A percentile compares a stretch with the other conserved stretches of the same genome.
These are phyloP conservation scores for Calophaca sinica DNA, from an alignment of 306 rosid species.

Conservation along the genomic window DNA sequence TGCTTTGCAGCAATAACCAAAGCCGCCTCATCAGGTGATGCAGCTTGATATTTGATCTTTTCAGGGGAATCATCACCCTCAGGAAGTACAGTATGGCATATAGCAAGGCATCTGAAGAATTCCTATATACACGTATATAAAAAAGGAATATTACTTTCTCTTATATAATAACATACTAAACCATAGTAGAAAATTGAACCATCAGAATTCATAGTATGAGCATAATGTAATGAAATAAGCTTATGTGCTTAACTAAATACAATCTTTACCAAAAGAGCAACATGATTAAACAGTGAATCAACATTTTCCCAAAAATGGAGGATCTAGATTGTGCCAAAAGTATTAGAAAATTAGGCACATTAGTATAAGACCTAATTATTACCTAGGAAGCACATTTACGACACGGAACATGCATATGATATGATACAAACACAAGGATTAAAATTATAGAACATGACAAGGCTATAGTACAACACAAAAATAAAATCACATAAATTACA, in stretches of 20 bases:
- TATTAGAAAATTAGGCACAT: slow-evolving; percentile 33
- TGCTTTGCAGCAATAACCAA: slow-evolving; percentile 80
- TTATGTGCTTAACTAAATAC: slow-evolving; percentile 8
- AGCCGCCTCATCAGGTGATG: slow-evolving; percentile 91
- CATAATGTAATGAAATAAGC: slow-evolving; percentile 34
- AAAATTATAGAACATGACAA: background rate
- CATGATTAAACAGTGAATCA: slow-evolving; percentile 10
- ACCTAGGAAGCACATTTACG: background rate
- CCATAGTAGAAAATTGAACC: slow-evolving; percentile 14
- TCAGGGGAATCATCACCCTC: slow-evolving; percentile 93
- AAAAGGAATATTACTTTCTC: slow-evolving; percentile 3
- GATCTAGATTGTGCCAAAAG: slow-evolving; percentile 25
- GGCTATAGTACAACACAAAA: background rate
- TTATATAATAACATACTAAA: slow-evolving; percentile 12
- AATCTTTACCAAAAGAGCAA: slow-evolving; percentile 24
- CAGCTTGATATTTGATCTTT: slow-evolving; percentile 87
- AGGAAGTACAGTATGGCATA: slow-evolving; percentile 93
- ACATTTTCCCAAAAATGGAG: slow-evolving; percentile 31
- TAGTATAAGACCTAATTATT: slow-evolving; percentile 1
- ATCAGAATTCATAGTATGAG: slow-evolving; percentile 12
- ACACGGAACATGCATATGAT: background rate
- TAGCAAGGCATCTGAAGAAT: slow-evolving; percentile 85
- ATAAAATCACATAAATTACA: background rate
- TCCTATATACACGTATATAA: slow-evolving; percentile 45
- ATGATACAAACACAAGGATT: background rate